Base-by-base conservation (phyloP, 2,329 filamentous ascomycete genomes). In the Trichoderma sp. region DNA sequence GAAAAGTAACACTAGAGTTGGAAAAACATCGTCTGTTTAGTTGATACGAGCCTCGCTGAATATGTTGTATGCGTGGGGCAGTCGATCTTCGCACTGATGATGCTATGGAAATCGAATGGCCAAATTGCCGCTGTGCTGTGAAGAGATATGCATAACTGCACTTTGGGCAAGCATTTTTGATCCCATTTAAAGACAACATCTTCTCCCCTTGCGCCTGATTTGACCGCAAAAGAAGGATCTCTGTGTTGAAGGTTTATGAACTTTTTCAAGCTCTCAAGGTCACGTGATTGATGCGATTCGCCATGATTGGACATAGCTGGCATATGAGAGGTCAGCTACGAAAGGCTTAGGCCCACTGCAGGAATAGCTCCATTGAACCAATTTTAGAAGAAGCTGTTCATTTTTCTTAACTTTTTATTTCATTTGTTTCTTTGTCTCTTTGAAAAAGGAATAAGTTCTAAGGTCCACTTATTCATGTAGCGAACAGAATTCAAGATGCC, bases 111-210 rank as follows among this genome's bases (percentile, higher is more conserved):
- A 66, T 53, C 52, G 69, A 67, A 56, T 65, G 61, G 49, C 56
- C 59, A 33, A 71, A 68, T 52, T 73, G 59, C 2, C 71, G 72
- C 47, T 63, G 70, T 21, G 67, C 62, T 29, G 57, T 58, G 62
- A 72, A 61, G 35, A 73, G 70, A 56, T 67, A 68, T 62, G 71
- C 64, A 61, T 71, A 53, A 68, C 58, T 74, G 70, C 74, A 77
- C 71, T 72, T 76, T 52, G 76, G 75, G 63, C 75, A 80, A 72
- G 74, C 78, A 76, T 75, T 76, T 72, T 75, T 73, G 58, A 80
- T 75, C 70, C 78, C 73, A 68, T 75, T 76, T 63, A 76, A 74
- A 61, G 79, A 78, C 69, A 81, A 71, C 79, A 81, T 81, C 64
- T 74, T 79, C 49, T 29, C 24, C 49, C 63, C 58, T 74, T 62